Conservation (phyloP, 2,329 filamentous ascomycete genomes). For the Gaeumannomyces sp. region DNA sequence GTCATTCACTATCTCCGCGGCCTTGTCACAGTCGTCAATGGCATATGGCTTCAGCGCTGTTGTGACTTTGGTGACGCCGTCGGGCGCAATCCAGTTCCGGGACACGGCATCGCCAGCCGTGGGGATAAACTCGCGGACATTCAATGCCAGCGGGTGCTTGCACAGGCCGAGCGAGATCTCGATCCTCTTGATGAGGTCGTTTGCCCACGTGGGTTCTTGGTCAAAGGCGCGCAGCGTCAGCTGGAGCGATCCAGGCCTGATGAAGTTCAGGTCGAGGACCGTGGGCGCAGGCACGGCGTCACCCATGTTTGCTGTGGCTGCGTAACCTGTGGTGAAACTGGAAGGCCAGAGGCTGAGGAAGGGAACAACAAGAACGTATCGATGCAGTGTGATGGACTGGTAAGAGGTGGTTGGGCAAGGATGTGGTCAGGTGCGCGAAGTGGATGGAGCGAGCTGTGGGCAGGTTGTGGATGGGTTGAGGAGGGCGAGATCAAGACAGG, state of each 20-base stretch:
- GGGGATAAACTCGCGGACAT: slow-evolving; percentile 1
- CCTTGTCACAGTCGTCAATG: not conserved
- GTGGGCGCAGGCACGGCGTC: not conserved
- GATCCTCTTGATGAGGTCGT: not conserved
- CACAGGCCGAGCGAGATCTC: slow-evolving; percentile 5
- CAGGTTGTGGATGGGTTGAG: not conserved
- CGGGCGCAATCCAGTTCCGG: not conserved
- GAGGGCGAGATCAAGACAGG: not conserved
- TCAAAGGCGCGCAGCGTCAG: not conserved
- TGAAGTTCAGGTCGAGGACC: slow-evolving; percentile 6
- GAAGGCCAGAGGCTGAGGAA: not conserved
- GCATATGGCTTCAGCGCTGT: not conserved
- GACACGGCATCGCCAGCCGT: not conserved
- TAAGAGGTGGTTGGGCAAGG: not conserved
- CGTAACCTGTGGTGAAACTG: not conserved
- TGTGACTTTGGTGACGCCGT: not conserved
- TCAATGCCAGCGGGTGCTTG: not conserved
- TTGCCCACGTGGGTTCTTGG: not conserved
- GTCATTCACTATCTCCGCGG: not conserved
- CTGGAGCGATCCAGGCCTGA: slow-evolving; percentile 4
- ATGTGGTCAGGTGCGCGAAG: not conserved
- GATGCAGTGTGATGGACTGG: not conserved
- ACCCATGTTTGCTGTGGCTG: not conserved
- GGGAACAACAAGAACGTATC: not conserved
- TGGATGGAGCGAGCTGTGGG: no score